A percentile compares a stretch with the other conserved stretches of the same genome.
phyloP scores from a whole-genome alignment of 306 rosid genomes.

The Pterocarpus macrocarpus region DNA sequence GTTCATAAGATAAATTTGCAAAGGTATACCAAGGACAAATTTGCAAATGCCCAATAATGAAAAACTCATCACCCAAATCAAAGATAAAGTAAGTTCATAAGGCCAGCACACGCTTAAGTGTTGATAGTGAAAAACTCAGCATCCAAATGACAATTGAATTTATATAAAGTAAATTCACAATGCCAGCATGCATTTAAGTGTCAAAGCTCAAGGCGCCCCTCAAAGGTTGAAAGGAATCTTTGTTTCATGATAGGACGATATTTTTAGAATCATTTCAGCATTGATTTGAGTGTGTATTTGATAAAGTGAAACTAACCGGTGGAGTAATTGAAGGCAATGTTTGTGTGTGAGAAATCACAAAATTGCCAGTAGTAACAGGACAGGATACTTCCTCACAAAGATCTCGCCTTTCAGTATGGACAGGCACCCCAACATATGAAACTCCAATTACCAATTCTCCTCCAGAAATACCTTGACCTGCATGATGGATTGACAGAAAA shows the following conservation, averaged over 20 bases:
- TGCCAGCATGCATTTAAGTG: slow-evolving; percentile 1
- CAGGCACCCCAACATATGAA: slow-evolving; percentile 70
- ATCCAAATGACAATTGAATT: slow-evolving; percentile 6
- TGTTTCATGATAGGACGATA: slow-evolving; percentile 26
- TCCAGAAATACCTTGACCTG: slow-evolving; percentile 62
- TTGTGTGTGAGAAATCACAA: slow-evolving; percentile 79
- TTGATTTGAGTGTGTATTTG: slow-evolving; percentile 28
- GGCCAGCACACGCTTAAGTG: not conserved
- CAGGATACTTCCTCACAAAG: slow-evolving; percentile 68
- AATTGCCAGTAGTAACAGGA: slow-evolving; percentile 70
- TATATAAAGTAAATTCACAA: slow-evolving; percentile 23
- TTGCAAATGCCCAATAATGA: slow-evolving; percentile 10
- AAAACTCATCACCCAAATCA: slow-evolving; percentile 20
- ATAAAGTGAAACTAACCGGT: slow-evolving; percentile 70
- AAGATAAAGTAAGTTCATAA: slow-evolving; percentile 13
- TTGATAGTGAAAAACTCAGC: slow-evolving; percentile 2
- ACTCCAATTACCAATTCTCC: slow-evolving; percentile 79
- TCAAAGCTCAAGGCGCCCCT: not conserved
- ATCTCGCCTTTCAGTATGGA: slow-evolving; percentile 69
- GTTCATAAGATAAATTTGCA: not conserved
- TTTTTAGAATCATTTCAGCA: slow-evolving; percentile 13
- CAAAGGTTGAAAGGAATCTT: slow-evolving; percentile 9
- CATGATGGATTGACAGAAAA: slow-evolving; percentile 41
- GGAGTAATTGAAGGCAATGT: slow-evolving; percentile 76
- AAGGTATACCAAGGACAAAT: slow-evolving; percentile 11